Conservation (phyloP, 2,329 filamentous ascomycete species). For the Hymenoscyphus repandus region DNA sequence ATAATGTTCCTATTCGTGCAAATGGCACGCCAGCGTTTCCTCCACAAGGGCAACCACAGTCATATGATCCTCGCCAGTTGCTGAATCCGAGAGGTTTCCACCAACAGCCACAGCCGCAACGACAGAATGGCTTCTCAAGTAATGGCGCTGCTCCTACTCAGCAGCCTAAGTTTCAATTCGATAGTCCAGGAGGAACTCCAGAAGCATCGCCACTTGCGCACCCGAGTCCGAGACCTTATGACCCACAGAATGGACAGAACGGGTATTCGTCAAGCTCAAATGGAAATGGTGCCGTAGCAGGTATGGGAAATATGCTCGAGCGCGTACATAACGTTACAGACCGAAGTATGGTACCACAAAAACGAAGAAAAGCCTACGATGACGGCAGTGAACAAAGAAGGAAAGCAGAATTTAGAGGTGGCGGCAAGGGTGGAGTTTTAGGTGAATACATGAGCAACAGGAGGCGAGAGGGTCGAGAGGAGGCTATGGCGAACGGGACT, state of each 20-base stretch:
- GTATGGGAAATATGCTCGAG: slow-evolving; percentile 63
- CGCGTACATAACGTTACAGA: slow-evolving; percentile 69
- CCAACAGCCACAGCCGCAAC: slow-evolving; percentile 13
- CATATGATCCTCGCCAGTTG: slow-evolving; percentile 39
- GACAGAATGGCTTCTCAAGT: slow-evolving; percentile 11
- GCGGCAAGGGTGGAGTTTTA: slow-evolving; percentile 53
- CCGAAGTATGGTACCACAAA: slow-evolving; percentile 56
- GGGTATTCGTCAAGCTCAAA: slow-evolving; percentile 22
- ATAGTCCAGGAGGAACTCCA: slow-evolving; percentile 23
- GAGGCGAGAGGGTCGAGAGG: slow-evolving; percentile 39
- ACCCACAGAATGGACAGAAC: slow-evolving; percentile 11
- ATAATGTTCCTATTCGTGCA: slow-evolving; percentile 16
- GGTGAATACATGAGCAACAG: slow-evolving; percentile 63
- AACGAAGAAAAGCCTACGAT: slow-evolving; percentile 56
- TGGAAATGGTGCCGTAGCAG: slow-evolving; percentile 27
- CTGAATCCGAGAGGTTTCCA: slow-evolving; percentile 38
- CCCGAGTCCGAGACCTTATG: slow-evolving; percentile 1
- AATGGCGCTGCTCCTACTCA: slow-evolving; percentile 11
- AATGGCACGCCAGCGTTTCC: slow-evolving; percentile 16
- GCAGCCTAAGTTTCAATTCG: slow-evolving; percentile 28
- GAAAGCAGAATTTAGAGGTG: slow-evolving; percentile 39
- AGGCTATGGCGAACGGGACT: slow-evolving; percentile 28
- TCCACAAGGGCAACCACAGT: not conserved
- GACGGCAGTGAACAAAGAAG: slow-evolving; percentile 38
- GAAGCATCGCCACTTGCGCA: slow-evolving; percentile 8